phyloP scores from a whole-genome alignment of 768 basidiomycete species.

The Fomitopsis serialis region DNA sequence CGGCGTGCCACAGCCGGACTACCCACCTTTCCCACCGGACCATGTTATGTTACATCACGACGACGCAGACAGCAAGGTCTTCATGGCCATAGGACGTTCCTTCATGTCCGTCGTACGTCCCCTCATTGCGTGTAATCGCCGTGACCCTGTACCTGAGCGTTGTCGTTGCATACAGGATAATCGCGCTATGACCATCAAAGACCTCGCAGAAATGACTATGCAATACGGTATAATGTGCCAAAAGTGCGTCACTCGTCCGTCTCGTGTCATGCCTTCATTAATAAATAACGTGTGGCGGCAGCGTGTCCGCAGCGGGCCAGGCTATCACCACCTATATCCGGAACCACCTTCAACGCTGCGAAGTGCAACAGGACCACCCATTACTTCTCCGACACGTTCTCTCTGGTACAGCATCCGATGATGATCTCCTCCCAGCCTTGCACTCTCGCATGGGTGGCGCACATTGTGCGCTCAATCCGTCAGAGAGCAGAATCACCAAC shows the following conservation, averaged over 20 bases:
- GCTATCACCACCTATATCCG: constrained; percentile 83
- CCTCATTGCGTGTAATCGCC: not conserved
- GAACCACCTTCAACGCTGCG: constrained; percentile 66
- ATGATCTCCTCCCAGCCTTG: constrained; percentile 68
- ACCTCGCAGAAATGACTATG: constrained; percentile 69
- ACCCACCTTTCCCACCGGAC: constrained; percentile 52
- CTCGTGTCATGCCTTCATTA: constrained; percentile 2
- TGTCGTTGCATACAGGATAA: constrained; percentile 48
- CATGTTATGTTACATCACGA: constrained; percentile 68
- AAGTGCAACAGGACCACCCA: constrained; percentile 65
- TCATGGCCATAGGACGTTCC: constrained; percentile 66
- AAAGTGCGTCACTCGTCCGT: constrained; percentile 44
- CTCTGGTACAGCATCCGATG: constrained; percentile 68
- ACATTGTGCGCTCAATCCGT: constrained; percentile 31
- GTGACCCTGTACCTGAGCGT: constrained; percentile 8
- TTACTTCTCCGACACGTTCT: constrained; percentile 68
- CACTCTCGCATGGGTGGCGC: constrained; percentile 69
- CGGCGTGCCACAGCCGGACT: constrained; percentile 13
- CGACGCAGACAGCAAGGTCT: constrained; percentile 67
- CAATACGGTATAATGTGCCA: constrained; percentile 65
- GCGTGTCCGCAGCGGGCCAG: constrained; percentile 74
- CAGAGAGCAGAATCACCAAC: constrained; percentile 49
- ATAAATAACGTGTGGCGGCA: constrained; percentile 23
- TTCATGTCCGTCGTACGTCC: constrained; percentile 66
- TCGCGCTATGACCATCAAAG: constrained; percentile 82